Base-by-base conservation (phyloP, 1,284 basidiomycete genomes). In the Paramarasmius palmivorus region DNA sequence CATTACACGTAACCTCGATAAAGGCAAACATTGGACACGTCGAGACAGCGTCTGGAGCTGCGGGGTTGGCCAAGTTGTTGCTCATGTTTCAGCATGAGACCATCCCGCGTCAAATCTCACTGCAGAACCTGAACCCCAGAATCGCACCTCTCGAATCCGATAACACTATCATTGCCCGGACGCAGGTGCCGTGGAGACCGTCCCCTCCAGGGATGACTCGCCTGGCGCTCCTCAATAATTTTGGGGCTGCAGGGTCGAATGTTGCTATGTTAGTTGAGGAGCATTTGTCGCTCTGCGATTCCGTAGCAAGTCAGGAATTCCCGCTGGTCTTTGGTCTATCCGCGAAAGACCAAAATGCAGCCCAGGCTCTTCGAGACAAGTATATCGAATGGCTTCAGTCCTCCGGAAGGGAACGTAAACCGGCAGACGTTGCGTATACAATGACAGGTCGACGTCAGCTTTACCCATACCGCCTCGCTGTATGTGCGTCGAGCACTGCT, bases 11-110 rank as follows among this genome's bases (percentile, higher is more conserved):
- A 29, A 84, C 83, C 7, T 84, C 83, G 0, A 70, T 89, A 57
- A 90, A 90, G 59, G 83, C 78, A 10, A 89, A 87, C 62, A 80
- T 89, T 35, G 87, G 88, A 0, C 87, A 90, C 61, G 69, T 86
- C 3, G 88, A 88, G 62, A 84, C 86, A 1, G 87, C 88, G 8
- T 88, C 86, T 19, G 88, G 88, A 1, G 79, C 83, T 5, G 82
- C 84, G 6, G 81, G 85, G 17, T 74, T 90, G 4, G 86, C 83
- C n/a, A 90, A 90, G 59, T 69, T 88, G 35, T 65, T 90, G 29
- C 67, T 90, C 49, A 90, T 90, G 87, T 60, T 90, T 36, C 73
- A 69, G 26, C 72, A 85, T 40, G 64, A 68, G 10, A 59, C 63
- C 2, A 84, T 90, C 45, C 87, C 87, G 2, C 71, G 69, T 35